Conservation (phyloP, 2,329 filamentous ascomycete genomes). For the Aplosporella prunicola region DNA sequence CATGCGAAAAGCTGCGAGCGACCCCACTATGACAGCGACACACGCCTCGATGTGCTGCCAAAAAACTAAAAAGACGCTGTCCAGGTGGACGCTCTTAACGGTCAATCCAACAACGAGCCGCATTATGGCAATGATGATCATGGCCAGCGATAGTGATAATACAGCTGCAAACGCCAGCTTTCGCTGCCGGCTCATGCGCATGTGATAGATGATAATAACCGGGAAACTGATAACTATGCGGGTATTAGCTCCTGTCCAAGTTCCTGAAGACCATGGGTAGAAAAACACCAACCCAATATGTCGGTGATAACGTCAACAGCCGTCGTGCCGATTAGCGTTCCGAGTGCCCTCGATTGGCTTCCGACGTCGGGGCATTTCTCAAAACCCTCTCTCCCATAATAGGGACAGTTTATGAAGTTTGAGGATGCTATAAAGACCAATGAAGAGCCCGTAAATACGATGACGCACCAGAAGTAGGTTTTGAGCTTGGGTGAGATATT, state of each 20-base stretch:
- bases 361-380: no score
- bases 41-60: constrained; percentile 17
- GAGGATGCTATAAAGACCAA: background rate
- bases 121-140: constrained; percentile 9
- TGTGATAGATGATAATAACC: background rate
- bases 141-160: background rate
- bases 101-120: constrained; percentile 13
- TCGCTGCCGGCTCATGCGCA: background rate
- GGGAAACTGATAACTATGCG: background rate
- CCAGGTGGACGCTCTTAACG: constrained; percentile 1
- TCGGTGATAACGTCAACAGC: background rate
- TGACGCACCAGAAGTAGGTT: constrained; percentile 5
- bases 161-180: background rate
- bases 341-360: no score
- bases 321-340: background rate
- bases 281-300: background rate
- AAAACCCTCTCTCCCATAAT: constrained; percentile 4
- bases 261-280: background rate
- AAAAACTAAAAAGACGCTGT: constrained; percentile 13
- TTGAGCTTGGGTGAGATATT: background rate
- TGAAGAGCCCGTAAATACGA: constrained; percentile 1
- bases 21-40: constrained; percentile 16
- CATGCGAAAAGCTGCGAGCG: constrained; percentile 16
- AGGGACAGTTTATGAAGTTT: constrained; percentile 1
- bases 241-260: no score